These are phyloP conservation scores for Pseudevernia furfuracea DNA, from an alignment of 495 filamentous ascomycete species.

Conservation along the genomic window DNA sequence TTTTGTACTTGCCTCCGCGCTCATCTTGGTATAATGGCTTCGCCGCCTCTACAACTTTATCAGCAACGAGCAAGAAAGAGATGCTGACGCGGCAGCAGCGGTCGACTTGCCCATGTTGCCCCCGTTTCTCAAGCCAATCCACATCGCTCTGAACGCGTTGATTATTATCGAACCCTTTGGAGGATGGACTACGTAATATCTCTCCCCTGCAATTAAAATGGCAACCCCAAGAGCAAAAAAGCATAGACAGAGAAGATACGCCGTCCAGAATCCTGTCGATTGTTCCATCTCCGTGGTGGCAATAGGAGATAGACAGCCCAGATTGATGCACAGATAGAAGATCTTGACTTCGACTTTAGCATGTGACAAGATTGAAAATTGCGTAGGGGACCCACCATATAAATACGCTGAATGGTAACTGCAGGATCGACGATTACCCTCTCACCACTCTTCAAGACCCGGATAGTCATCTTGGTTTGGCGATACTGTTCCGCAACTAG, in stretches of 20 bases:
- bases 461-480: constrained; percentile 51
- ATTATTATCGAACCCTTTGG: constrained; percentile 57
- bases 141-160: constrained; percentile 52
- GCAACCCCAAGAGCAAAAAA: constrained; percentile 50
- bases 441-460: constrained; percentile 53
- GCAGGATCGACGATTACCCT: constrained; percentile 67
- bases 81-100: background rate
- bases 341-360: constrained; percentile 23
- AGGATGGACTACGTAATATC: constrained; percentile 53
- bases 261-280: constrained; percentile 63
- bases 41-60: constrained; percentile 37
- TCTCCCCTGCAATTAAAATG: constrained; percentile 47
- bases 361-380: background rate
- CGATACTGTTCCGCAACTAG: constrained; percentile 69
- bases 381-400: constrained; percentile 37
- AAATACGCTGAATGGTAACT: constrained; percentile 66
- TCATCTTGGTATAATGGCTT: constrained; percentile 52
- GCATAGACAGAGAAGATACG: constrained; percentile 62
- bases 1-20: constrained; percentile 33
- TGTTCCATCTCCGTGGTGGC: constrained; percentile 60
- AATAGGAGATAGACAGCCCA: constrained; percentile 59
- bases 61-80: constrained; percentile 18
- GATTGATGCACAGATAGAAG: constrained; percentile 71
- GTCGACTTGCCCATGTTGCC: constrained; percentile 24
- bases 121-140: constrained; percentile 48